These are phyloP conservation scores for Lignosus rhinocerotis DNA, from an alignment of 1,284 basidiomycete genomes.

Conservation along the genomic window DNA sequence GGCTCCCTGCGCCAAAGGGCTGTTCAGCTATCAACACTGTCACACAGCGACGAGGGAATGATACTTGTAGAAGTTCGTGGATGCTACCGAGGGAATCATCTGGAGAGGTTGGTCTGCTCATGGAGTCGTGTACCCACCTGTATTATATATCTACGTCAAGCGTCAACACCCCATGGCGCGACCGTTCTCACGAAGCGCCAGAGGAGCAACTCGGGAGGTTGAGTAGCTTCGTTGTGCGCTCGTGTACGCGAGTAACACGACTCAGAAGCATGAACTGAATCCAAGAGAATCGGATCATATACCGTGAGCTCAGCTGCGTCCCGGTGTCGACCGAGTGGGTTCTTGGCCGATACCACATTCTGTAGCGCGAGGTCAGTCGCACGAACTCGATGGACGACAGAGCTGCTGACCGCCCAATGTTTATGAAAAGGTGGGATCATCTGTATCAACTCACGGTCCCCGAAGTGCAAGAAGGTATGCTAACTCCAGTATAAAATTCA, in stretches of 20 bases:
- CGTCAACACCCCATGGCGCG: not conserved
- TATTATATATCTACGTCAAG: not conserved
- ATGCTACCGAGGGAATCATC: constrained; percentile 3
- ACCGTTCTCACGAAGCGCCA: not conserved
- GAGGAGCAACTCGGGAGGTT: constrained; percentile 1
- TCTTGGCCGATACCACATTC: not conserved
- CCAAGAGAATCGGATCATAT: not conserved
- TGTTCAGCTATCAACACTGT: not conserved
- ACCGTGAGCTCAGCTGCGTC: not conserved
- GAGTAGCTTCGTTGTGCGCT: not conserved
- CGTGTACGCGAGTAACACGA: not conserved
- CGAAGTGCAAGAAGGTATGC: not conserved
- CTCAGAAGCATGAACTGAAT: not conserved
- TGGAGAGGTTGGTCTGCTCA: not conserved
- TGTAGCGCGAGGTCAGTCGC: no score
- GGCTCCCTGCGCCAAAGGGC: constrained; percentile 44
- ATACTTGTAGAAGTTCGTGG: constrained; percentile 8
- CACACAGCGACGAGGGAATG: not conserved
- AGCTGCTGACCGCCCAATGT: no score
- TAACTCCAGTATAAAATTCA: no score
- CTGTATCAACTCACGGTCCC: not conserved
- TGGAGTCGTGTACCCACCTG: not conserved
- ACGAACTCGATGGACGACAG: no score
- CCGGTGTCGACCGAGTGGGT: not conserved
- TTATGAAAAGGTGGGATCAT: not conserved